Base-by-base conservation (phyloP, 2,329 filamentous ascomycete species). In the Cryphonectria radicalis region DNA sequence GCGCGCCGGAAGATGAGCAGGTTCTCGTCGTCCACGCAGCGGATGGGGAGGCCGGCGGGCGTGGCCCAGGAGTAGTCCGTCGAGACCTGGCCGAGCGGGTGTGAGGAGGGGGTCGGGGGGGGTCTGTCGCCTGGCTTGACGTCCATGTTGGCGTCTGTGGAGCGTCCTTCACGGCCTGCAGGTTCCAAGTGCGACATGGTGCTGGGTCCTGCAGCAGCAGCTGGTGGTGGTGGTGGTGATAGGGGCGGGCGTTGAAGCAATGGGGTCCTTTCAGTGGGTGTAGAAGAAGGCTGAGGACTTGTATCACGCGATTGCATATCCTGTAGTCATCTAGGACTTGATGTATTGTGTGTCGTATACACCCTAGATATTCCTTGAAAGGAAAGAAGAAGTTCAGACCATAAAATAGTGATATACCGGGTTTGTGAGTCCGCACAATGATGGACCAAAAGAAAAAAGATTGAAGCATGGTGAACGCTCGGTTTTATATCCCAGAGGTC, bases 1-100 rank as follows among this genome's bases (percentile, higher is more conserved):
- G 84, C 83, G 5, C 78, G 78, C 35, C 83, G 79, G 76, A 84
- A 86, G 59, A 84, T 80, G 28, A 80, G 57, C 1, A 85, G 77
- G 73, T 80, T 80, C 70, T 83, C 81, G 73, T 82, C 81, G 73
- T 81, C 79, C 53, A 76, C 66, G 3, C 68, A 73, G 42, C 81
- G 80, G 19, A 81, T 76, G 28, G 74, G 72, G 10, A 83, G 78
- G 0, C 82, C 82, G 0, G 79, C 80, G 0, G 82, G 82, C 1
- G 75, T 50, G n/a, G 79, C 80, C 82, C 82, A 84, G 0, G 79
- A 77, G 35, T 78, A 71, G 68, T 75, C 74, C 6, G 77, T 78
- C 67, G 76, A 75, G 37, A 77, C 74, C 40, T 78, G 79, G 63
- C 25, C 25, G 25, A 65, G 43, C 8, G 63, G 42, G 42, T 65